A percentile compares a stretch with the other conserved stretches of the same genome.
These are phyloP conservation scores for Nephelium lappaceum DNA, from an alignment of 345 rosid species.

Conservation along the genomic window DNA sequence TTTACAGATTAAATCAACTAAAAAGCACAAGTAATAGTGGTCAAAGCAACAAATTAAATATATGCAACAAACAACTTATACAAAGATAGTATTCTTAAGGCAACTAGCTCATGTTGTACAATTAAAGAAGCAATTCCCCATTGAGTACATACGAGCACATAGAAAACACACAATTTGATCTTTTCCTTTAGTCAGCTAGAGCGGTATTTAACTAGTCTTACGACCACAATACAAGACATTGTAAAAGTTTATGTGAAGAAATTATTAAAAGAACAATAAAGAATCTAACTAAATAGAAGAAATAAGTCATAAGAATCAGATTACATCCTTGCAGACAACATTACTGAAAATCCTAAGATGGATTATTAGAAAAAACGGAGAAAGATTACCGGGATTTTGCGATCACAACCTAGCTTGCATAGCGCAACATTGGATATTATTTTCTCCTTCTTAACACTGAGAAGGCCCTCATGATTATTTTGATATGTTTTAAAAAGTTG, in stretches of 20 bases:
- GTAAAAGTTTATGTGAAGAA: neutral
- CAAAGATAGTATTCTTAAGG: neutral
- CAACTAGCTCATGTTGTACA: neutral
- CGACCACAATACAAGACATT: no score
- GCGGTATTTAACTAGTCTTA: no score
- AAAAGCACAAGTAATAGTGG: neutral
- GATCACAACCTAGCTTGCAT: constrained; percentile 64
- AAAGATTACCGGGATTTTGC: constrained; percentile 66
- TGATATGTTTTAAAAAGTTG: constrained; percentile 59
- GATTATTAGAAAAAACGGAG: neutral
- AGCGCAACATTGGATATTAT: constrained; percentile 72
- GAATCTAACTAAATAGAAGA: neutral
- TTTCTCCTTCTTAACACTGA: constrained; percentile 63
- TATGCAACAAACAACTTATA: neutral
- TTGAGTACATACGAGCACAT: neutral
- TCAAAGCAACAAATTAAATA: neutral
- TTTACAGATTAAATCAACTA: neutral
- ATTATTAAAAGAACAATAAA: neutral
- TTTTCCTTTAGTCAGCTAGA: neutral
- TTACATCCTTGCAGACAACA: neutral
- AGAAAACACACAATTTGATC: neutral
- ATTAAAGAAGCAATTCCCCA: neutral
- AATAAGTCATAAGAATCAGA: neutral
- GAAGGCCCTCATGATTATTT: constrained; percentile 77
- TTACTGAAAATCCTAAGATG: neutral